phyloP scores from a whole-genome alignment of 495 filamentous ascomycete species.

The Penicillium ochrochloron region DNA sequence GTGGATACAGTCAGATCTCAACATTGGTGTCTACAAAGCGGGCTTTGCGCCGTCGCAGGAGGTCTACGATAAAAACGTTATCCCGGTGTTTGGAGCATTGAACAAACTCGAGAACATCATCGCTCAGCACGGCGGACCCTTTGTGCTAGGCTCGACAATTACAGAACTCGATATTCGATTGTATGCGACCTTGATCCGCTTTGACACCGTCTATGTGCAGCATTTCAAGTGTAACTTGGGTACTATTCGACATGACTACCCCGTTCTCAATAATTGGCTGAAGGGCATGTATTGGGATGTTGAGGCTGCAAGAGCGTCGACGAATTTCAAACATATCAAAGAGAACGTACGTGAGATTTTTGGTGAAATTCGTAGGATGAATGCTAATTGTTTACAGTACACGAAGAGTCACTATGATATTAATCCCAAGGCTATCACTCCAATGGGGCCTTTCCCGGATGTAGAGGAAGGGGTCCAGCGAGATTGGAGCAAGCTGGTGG shows the following conservation, averaged over 20 bases:
- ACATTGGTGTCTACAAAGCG: conserved; percentile 59
- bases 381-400: conserved; percentile 38
- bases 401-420: conserved; percentile 61
- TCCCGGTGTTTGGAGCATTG: conserved; percentile 54
- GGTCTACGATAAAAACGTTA: conserved; percentile 48
- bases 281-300: conserved; percentile 58
- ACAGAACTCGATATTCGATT: conserved; percentile 57
- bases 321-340: conserved; percentile 63
- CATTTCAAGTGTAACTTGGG: conserved; percentile 64
- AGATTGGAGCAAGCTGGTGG: conserved; percentile 41
- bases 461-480: conserved; percentile 53
- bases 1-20: conserved; percentile 54
- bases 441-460: conserved; percentile 67
- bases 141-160: conserved; percentile 47
- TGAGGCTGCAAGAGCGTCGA: conserved; percentile 54
- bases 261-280: conserved; percentile 55
- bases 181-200: conserved; percentile 56
- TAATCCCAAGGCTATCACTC: conserved; percentile 66
- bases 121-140: conserved; percentile 48
- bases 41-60: conserved; percentile 56
- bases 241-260: conserved; percentile 58
- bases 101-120: conserved; percentile 56
- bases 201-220: conserved; percentile 57
- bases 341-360: conserved; percentile 46
- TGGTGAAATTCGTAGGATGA: not conserved